These are phyloP conservation scores for Curvularia eragrostidis DNA, from an alignment of 2,329 filamentous ascomycete species.

Conservation along the genomic window DNA sequence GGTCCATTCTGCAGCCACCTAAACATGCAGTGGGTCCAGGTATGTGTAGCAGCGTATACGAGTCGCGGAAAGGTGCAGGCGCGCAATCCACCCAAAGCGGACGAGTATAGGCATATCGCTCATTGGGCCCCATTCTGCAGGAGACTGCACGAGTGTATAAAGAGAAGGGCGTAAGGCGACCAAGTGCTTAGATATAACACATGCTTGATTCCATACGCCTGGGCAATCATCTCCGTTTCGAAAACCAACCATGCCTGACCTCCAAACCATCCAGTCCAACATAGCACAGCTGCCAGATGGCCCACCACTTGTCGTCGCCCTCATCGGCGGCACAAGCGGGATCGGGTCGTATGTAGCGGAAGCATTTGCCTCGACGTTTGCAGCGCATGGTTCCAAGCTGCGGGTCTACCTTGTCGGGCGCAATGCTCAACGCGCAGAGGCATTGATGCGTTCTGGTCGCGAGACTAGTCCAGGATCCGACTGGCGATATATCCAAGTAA, in stretches of 20 bases:
- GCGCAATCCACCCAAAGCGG: neutral
- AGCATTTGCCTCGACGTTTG: conserved; percentile 26
- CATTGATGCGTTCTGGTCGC: conserved; percentile 38
- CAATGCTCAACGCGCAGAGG: conserved; percentile 38
- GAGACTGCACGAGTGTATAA: neutral
- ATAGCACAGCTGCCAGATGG: neutral
- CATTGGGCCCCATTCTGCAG: neutral
- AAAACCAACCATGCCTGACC: neutral
- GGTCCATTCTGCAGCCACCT: neutral
- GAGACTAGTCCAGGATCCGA: conserved; percentile 37
- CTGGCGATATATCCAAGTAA: conserved; percentile 44
- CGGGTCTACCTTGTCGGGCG: conserved; percentile 55
- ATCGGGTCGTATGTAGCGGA: conserved; percentile 37
- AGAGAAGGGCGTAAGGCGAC: neutral
- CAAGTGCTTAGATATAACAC: too few species aligned
- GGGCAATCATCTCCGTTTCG: neutral
- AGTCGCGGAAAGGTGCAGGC: neutral
- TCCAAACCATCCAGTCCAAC: neutral
- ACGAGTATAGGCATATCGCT: neutral
- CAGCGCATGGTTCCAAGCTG: conserved; percentile 32
- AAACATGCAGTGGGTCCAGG: neutral
- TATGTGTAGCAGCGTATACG: neutral
- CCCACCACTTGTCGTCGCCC: conserved; percentile 29
- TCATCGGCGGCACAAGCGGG: conserved; percentile 34
- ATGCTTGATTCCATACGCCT: neutral